These are phyloP conservation scores for Xylariaceae sp. DNA, from an alignment of 2,329 filamentous ascomycete genomes.

Conservation along the genomic window DNA sequence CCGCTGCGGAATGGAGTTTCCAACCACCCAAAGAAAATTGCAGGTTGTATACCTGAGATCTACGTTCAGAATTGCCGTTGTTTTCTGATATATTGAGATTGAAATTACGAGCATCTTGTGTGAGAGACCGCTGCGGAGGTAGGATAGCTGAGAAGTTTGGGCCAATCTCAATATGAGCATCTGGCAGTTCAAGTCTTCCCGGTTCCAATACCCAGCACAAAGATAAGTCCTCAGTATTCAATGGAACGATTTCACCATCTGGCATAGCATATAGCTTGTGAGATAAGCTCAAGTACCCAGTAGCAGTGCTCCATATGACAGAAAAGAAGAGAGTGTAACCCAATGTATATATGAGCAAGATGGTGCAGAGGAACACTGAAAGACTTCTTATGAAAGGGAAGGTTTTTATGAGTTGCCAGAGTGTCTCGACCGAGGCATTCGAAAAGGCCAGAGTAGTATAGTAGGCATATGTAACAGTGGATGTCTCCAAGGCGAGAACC, in stretches of 20 bases:
- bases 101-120: neutral
- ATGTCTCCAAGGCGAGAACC: conserved; percentile 14
- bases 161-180: conserved; percentile 1
- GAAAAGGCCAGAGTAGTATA: conserved; percentile 8
- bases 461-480: conserved; percentile 2
- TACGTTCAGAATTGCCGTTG: neutral
- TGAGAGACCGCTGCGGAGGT: neutral
- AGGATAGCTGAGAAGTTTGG: neutral
- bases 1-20: neutral
- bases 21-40: neutral
- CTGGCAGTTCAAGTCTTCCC: neutral
- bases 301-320: conserved; percentile 13
- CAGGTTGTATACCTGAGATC: neutral
- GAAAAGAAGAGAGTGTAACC: conserved; percentile 10
- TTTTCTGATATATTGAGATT: neutral
- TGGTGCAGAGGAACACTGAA: conserved; percentile 1
- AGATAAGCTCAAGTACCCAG: conserved; percentile 17
- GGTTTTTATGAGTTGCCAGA: neutral
- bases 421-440: neutral
- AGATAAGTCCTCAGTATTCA: conserved; percentile 3
- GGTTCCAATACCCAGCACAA: conserved; percentile 14
- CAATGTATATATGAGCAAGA: neutral
- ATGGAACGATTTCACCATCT: conserved; percentile 3
- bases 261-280: conserved; percentile 19
- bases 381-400: neutral